Evolutionary conservation across 345 rosid genomes (phyloP).

Genomic region (Bruguiera parviflora): DNA sequence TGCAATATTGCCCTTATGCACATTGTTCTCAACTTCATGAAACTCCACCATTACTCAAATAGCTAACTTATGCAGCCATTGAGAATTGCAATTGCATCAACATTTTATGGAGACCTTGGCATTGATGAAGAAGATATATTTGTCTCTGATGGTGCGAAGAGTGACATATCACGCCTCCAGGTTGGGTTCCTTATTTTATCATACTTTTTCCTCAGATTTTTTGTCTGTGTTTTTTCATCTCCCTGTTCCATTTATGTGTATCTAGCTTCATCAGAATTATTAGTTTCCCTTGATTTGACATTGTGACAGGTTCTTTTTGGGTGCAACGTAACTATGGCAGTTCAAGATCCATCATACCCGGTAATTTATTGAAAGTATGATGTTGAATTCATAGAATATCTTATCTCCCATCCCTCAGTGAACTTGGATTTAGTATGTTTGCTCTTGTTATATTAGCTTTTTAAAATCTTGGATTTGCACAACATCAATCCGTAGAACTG

Average conservation of each 20-base stretch:
- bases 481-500: not conserved
- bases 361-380: constrained; percentile 33
- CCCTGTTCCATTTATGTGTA: not conserved
- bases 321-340: constrained; percentile 72
- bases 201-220: constrained; percentile 2
- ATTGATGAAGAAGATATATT: constrained; percentile 79
- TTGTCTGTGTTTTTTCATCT: not conserved
- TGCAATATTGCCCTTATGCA: not conserved
- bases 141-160: constrained; percentile 99
- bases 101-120: constrained; percentile 72
- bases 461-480: not conserved
- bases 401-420: not conserved
- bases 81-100: constrained; percentile 73
- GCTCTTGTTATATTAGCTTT: not conserved
- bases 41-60: constrained; percentile 6
- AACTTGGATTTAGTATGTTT: not conserved
- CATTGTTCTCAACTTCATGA: not conserved
- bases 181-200: constrained; percentile 29
- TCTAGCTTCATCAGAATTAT: not conserved
- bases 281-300: constrained; percentile 11
- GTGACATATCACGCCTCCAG: constrained; percentile 98
- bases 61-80: constrained; percentile 52
- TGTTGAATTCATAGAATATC: not conserved
- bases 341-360: constrained; percentile 99
- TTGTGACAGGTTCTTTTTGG: constrained; percentile 74